Evolutionary conservation across 805 yeast species (phyloP), one percentile per base, ranked within the genome.

Genomic region (Saccharomycopsis babjevae): DNA sequence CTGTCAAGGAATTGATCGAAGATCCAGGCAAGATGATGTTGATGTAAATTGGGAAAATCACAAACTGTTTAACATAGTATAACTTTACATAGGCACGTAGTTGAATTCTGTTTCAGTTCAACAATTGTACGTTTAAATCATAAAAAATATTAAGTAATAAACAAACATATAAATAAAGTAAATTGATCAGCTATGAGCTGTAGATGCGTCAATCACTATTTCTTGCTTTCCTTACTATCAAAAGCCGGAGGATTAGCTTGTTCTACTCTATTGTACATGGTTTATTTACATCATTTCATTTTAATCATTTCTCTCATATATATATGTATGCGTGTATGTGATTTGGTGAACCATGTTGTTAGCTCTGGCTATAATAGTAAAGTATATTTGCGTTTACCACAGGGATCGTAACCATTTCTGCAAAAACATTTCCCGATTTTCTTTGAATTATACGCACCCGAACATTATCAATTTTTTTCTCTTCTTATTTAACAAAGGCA

Each of bases 21-120:
- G 99, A 94, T 75, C 99, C 99, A 76, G 87, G 97, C 82, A 93
- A 90, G 83, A 94, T 94, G 99, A 82, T 93, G 73, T 77, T 88
- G 68, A 72, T 69, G 67, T 78, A 69, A 70, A 0, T 78, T 79
- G 69, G 72, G 38, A 34, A 34, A 40, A 74, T 77, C 52, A 60
- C 66, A 0, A 72, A 75, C 59, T 71, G 64, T 61, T 66, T 60
- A 39, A 54, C 60, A 1, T 62, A 75, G 0, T 40, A n/a, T 25
- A 20, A 28, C 13, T 40, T 28, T 25, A 46, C 32, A 46, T 46
- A 46, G 28, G 52, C 52, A 25, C 28, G 15, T 22, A 25, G 15
- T 13, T 46, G 52, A 46, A 22, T 22, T 22, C 16, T 46, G 13
- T 11, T 22, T 46, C n/a, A 22, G 46, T 40, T 40, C 46, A n/a